phyloP scores from a whole-genome alignment of 257 asterid genomes.

The Solanum infundibuliforme region DNA sequence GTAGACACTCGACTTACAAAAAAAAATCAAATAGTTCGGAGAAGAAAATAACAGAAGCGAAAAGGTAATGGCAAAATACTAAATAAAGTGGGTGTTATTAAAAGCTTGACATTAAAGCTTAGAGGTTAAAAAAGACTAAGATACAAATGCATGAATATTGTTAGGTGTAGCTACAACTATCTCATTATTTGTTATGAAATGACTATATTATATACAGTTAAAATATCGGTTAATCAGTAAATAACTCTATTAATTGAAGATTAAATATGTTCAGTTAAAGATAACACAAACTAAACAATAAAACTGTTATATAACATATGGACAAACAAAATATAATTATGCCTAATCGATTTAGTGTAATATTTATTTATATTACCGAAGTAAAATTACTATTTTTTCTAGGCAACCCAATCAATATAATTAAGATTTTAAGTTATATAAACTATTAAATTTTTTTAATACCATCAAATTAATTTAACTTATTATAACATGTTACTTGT shows the following conservation, averaged over 20 bases:
- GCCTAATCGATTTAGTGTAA: not conserved
- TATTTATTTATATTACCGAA: no score
- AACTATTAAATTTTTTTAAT: not conserved
- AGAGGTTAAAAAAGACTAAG: not conserved
- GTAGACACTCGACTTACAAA: not conserved
- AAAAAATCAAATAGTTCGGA: not conserved
- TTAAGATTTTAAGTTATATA: not conserved
- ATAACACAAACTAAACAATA: not conserved
- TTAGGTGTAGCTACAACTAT: not conserved
- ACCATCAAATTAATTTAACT: not conserved
- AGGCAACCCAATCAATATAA: not conserved
- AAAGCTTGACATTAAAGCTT: not conserved
- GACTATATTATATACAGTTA: not conserved
- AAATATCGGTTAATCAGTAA: not conserved
- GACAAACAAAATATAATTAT: not conserved
- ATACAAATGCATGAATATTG: not conserved
- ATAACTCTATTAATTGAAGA: not conserved
- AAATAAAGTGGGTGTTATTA: not conserved
- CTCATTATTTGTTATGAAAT: not conserved
- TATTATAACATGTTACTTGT: no score
- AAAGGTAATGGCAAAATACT: not conserved
- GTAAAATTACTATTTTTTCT: not conserved
- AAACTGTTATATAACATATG: not conserved
- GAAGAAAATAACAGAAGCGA: not conserved
- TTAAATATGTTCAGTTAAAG: not conserved